Evolutionary conservation across 345 rosid species (phyloP), one percentile per base, ranked within the genome.

Genomic region (Eucalyptus sp.): DNA sequence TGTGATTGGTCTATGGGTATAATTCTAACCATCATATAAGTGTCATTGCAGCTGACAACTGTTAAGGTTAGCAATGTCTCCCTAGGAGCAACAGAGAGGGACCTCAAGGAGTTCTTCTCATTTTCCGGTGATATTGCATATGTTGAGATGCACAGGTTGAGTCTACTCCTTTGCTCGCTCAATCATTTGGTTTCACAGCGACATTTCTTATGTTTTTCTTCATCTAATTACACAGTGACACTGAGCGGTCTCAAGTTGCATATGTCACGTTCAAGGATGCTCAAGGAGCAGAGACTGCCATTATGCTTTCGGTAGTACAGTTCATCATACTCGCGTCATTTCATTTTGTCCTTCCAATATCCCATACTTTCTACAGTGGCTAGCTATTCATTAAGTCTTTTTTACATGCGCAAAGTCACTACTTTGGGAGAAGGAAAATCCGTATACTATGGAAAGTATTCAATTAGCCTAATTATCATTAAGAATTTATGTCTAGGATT

Each of bases 41-140:
- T 89, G 14, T 14, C 87, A 50, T 91, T 90, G 93, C 90, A 94
- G 97, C 89, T 91, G 88, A 93, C 92, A 44, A 92, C 91, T 29
- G 91, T 96, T 24, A 93, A 94, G 92, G 96, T 96, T 88, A 92
- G 95, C 93, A 94, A 95, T 86, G 93, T 97, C 89, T 97, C 99
- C 50, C 90, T 96, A 2, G 93, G 95, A 90, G 99, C 99, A 81
- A 91, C 96, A 14, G 96, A 95, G 62, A 89, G 90, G 76, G 98
- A 95, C 87, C 93, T 97, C 90, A 91, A 93, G 91, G 99, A 95
- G 92, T 97, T 97, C 90, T 97, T 97, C 91, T 97, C 98, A 46
- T 95, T 95, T 91, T 95, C 98, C 20, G 99, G 99, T 20, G 97
- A 97, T 85, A 93, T 97, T 60, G 91, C 90, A 31, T 96, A 93